Percentiles rank a stretch among this genome's conserved stretches.
Evolutionary conservation across 1,284 basidiomycete genomes (phyloP).

Genomic region (Polyporus tsugae): DNA sequence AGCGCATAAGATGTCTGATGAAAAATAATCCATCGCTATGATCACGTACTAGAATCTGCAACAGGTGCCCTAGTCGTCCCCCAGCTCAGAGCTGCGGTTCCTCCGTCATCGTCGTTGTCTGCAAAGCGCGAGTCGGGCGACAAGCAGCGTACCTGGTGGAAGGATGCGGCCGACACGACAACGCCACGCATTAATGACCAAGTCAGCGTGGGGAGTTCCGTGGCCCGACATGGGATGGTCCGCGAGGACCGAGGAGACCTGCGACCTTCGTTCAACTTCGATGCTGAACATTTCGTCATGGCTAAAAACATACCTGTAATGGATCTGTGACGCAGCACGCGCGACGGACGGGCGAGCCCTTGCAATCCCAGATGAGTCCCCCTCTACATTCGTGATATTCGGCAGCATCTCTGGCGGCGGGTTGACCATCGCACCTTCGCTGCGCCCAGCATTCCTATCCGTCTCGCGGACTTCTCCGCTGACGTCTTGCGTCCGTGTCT

Average conservation of each 20-base stretch:
- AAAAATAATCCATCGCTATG: too few species aligned
- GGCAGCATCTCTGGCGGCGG: constrained; percentile 53
- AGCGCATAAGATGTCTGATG: too few species aligned
- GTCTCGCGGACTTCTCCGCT: constrained; percentile 3
- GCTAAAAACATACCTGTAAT: constrained; percentile 59
- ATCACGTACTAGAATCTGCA: constrained; percentile 79
- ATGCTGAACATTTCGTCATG: background rate
- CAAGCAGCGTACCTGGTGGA: constrained; percentile 68
- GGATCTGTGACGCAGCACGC: constrained; percentile 71
- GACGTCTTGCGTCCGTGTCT: background rate
- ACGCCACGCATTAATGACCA: constrained; percentile 87
- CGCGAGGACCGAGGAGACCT: constrained; percentile 79
- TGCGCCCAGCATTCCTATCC: constrained; percentile 24
- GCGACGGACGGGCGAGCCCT: constrained; percentile 84
- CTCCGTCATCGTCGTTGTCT: constrained; percentile 96
- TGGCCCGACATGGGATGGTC: constrained; percentile 82
- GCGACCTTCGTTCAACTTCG: constrained; percentile 28
- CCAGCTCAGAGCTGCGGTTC: constrained; percentile 93
- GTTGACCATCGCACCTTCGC: constrained; percentile 3
- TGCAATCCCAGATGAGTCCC: constrained; percentile 70
- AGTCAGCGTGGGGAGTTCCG: constrained; percentile 83
- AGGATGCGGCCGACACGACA: constrained; percentile 72
- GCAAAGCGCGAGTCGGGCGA: constrained; percentile 3
- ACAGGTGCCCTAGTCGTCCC: constrained; percentile 83
- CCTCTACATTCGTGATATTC: constrained; percentile 69